Base-by-base conservation (phyloP, 352 stramenopile species). In the Thraustochytrium sp. region DNA sequence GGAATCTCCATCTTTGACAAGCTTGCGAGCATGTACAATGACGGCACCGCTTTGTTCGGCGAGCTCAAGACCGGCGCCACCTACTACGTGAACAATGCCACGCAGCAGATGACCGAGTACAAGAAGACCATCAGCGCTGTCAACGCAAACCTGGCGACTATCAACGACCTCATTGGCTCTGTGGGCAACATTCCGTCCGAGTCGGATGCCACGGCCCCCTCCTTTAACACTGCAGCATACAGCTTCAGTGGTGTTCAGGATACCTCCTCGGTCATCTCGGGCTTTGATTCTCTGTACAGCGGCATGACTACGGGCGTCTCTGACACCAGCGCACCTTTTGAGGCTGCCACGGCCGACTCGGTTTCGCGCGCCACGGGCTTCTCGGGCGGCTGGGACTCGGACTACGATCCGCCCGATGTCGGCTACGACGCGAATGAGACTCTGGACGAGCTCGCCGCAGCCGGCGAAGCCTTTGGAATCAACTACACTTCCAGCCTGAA, bases 351-450 rank as follows among this genome's bases (percentile, higher is more conserved):
- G 21, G 62, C 51, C 16, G 26, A 26, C 16, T 9, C 53, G 4
- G 36, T 29, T 4, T 0, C 8, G 16, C 23, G 26, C 62, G 26
- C 62, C 1, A n/a, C 13, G 9, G 62, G 40, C 29, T 75, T 18
- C n/a, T 9, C 51, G 26, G 62, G 13, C 44, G 62, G 62, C 23
- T 75, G 62, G 62, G 31, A 26, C n/a, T 18, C 23, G 5, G 62
- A 75, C 44, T 75, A 75, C 62, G 38, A 75, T 23, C 62, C 62
- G 23, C 62, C 62, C 31, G 37, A 51, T 9, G 62, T 75, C 16
- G 13, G 29, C 26, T 13, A n/a, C 54, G 54, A 63, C 8, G 5
- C n/a, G 34, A 72, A 72, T 2, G 26, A 44, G 9, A 72, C 59
- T 11, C 59, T 72, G 9, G 59, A 9, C 5, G 26, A 44, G 0